Percentiles rank a stretch among this genome's conserved stretches.
phyloP scores from a whole-genome alignment of 202 grass and related monocot species.

The Eragrostis tef region DNA sequence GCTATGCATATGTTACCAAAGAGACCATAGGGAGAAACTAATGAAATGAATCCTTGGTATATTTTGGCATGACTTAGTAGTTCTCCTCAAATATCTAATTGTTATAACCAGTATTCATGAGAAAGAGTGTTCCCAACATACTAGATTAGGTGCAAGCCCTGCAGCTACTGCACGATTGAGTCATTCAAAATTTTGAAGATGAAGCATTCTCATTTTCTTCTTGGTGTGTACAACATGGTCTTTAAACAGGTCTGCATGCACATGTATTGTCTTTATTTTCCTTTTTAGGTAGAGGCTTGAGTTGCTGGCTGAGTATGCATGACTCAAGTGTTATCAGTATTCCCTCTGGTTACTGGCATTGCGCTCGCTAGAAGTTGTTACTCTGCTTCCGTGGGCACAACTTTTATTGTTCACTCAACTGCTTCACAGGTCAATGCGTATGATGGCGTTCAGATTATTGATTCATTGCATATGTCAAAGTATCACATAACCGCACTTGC shows the following conservation, averaged over 20 bases:
- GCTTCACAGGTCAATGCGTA: slow-evolving; percentile 80
- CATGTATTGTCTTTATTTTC: not conserved
- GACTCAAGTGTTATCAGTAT: not conserved
- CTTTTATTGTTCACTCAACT: slow-evolving; percentile 36
- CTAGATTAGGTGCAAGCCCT: slow-evolving; percentile 7
- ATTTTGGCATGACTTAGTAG: not conserved
- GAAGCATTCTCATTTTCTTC: not conserved
- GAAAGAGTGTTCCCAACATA: not conserved
- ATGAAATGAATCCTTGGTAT: not conserved
- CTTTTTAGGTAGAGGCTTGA: slow-evolving; percentile 15
- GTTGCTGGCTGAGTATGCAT: not conserved
- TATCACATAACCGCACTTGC: slow-evolving; percentile 69
- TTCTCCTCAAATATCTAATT: not conserved
- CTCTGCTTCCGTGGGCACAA: not conserved
- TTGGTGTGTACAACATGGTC: not conserved
- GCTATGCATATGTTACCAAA: slow-evolving; percentile 1
- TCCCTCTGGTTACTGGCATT: slow-evolving; percentile 13
- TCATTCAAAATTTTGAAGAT: slow-evolving; percentile 4
- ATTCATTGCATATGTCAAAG: slow-evolving; percentile 78
- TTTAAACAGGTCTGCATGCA: not conserved
- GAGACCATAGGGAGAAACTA: not conserved
- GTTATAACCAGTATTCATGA: not conserved
- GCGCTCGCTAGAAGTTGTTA: not conserved
- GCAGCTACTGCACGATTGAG: slow-evolving; percentile 19
- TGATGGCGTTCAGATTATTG: slow-evolving; percentile 68